Evolutionary conservation across 2,329 filamentous ascomycete species (phyloP).

Genomic region (Phialophora verrucosa): DNA sequence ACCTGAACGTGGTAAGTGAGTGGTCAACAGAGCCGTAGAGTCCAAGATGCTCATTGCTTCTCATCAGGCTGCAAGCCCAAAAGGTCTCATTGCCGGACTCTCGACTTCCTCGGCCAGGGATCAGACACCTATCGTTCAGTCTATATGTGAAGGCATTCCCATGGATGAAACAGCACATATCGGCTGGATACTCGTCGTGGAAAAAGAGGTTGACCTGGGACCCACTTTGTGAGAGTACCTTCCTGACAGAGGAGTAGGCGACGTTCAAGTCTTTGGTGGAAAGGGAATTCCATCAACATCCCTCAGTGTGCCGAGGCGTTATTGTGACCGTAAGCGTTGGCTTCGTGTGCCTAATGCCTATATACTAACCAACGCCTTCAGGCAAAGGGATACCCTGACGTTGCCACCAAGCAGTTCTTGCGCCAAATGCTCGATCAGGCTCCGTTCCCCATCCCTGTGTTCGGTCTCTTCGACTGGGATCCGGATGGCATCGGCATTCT

Average conservation of each 20-base stretch:
- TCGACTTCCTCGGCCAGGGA: background rate
- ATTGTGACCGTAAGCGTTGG: conserved; percentile 59
- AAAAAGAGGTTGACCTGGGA: conserved; percentile 62
- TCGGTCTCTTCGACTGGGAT: conserved; percentile 64
- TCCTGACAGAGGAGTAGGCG: conserved; percentile 51
- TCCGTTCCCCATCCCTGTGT: conserved; percentile 49
- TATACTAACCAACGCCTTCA: conserved; percentile 40
- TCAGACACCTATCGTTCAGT: conserved; percentile 24
- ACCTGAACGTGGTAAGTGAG: conserved; percentile 62
- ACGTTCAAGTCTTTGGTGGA: conserved; percentile 63
- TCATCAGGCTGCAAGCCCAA: conserved; percentile 49
- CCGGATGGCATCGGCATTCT: conserved; percentile 68
- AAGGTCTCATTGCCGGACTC: conserved; percentile 51
- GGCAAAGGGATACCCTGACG: conserved; percentile 70
- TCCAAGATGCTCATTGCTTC: conserved; percentile 1
- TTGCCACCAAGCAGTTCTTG: conserved; percentile 62
- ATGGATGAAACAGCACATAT: conserved; percentile 46
- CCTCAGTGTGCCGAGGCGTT: conserved; percentile 54
- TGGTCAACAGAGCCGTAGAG: background rate
- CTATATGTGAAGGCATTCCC: conserved; percentile 12
- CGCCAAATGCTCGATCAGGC: conserved; percentile 47
- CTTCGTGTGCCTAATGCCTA: background rate
- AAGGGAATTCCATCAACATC: conserved; percentile 53
- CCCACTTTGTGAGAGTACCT: background rate
- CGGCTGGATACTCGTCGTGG: conserved; percentile 66